Evolutionary conservation across 805 yeast genomes (phyloP).

Genomic region (Candida gorgasii): DNA sequence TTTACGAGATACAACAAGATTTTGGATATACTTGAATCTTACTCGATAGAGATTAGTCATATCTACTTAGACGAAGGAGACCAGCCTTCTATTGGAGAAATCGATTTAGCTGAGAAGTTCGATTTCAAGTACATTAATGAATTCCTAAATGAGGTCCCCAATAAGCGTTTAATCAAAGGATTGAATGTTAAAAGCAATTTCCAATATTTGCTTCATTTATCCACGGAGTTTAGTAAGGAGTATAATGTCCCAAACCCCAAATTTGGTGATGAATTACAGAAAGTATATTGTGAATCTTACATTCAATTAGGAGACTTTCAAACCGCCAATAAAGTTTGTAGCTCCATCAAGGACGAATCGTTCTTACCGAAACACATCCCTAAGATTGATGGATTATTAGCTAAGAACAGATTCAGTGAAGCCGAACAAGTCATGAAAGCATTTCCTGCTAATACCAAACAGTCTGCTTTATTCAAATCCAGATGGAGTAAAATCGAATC

Average conservation of each 20-base stretch:
- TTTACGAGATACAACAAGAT: slow-evolving; percentile 46
- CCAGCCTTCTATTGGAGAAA: slow-evolving; percentile 22
- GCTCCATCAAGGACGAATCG: slow-evolving; percentile 19
- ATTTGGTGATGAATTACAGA: slow-evolving; percentile 32
- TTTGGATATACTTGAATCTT: slow-evolving; percentile 41
- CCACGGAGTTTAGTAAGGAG: slow-evolving; percentile 26
- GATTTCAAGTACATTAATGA: slow-evolving; percentile 24
- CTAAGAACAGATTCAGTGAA: slow-evolving; percentile 31
- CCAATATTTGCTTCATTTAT: slow-evolving; percentile 42
- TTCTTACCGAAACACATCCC: slow-evolving; percentile 43
- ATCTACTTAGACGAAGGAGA: slow-evolving; percentile 18
- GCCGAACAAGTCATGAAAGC: slow-evolving; percentile 40
- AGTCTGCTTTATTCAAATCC: slow-evolving; percentile 39
- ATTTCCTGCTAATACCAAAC: slow-evolving; percentile 35
- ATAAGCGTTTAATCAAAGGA: slow-evolving; percentile 23
- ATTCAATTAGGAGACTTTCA: slow-evolving; percentile 25
- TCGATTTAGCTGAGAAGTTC: slow-evolving; percentile 22
- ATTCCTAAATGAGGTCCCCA: slow-evolving; percentile 22
- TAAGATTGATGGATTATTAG: slow-evolving; percentile 37
- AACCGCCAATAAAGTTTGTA: slow-evolving; percentile 27
- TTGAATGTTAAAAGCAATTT: slow-evolving; percentile 40
- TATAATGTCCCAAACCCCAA: slow-evolving; percentile 17
- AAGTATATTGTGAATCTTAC: slow-evolving; percentile 42
- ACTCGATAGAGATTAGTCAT: slow-evolving; percentile 39
- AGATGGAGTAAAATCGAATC: slow-evolving; percentile 34